Evolutionary conservation across 1,284 basidiomycete genomes (phyloP).

Genomic region (Leccinum subrobustum): DNA sequence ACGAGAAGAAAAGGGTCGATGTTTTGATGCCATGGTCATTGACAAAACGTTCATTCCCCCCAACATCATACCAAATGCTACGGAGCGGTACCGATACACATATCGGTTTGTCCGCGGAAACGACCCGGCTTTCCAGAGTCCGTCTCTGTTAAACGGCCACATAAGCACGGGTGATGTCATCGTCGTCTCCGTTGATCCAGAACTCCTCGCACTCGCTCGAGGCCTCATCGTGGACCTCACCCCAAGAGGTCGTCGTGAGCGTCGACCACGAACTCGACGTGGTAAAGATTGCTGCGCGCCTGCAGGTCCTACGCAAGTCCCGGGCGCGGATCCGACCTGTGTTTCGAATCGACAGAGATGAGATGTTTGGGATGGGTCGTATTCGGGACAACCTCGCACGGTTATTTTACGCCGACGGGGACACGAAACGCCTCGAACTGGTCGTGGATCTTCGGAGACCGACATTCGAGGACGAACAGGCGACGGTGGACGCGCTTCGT

Average conservation of each 20-base stretch:
- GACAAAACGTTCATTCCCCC: conserved; percentile 37
- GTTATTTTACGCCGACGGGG: conserved; percentile 80
- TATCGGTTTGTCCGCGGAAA: conserved; percentile 62
- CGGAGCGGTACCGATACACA: conserved; percentile 52
- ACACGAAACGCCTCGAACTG: conserved; percentile 61
- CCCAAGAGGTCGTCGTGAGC: conserved; percentile 68
- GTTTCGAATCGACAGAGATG: conserved; percentile 94
- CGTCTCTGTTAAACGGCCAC: conserved; percentile 70
- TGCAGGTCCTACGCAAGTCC: conserved; percentile 18
- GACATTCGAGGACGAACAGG: conserved; percentile 47
- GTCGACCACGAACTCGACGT: conserved; percentile 79
- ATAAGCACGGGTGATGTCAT: conserved; percentile 82
- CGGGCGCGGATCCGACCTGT: conserved; percentile 31
- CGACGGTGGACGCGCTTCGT: conserved; percentile 19
- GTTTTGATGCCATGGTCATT: conserved; percentile 79
- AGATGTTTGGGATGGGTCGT: conserved; percentile 83
- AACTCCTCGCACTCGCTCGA: conserved; percentile 78
- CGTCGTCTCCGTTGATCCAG: conserved; percentile 81
- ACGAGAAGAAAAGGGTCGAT: conserved; percentile 78
- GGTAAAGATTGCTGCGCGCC: conserved; percentile 40
- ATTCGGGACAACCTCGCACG: conserved; percentile 90
- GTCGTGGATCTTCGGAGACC: conserved; percentile 84
- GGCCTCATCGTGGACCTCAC: conserved; percentile 82
- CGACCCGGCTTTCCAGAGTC: conserved; percentile 19
- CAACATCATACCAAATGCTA: conserved; percentile 22